Evolutionary conservation across 371 early-diverging fungal genomes (phyloP).

Genomic region (Entomophthora muscae): DNA sequence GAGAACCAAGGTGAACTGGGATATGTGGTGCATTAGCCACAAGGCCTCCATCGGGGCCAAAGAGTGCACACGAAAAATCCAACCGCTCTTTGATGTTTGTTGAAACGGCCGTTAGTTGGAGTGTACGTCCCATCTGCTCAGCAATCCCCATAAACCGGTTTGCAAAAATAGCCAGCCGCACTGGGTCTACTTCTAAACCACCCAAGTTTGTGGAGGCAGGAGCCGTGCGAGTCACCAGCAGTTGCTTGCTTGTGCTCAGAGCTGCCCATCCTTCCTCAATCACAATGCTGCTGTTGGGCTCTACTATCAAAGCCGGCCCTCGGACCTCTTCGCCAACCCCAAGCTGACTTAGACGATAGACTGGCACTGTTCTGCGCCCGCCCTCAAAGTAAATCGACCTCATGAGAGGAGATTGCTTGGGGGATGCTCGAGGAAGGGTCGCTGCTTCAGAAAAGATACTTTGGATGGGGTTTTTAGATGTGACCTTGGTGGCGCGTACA

Average conservation of each 20-base stretch:
- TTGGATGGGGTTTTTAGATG: not conserved
- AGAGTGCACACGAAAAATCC: conserved; percentile 94
- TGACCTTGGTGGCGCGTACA: conserved; percentile 45
- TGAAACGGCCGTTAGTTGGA: conserved; percentile 85
- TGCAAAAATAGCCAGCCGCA: conserved; percentile 77
- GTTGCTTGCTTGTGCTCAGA: conserved; percentile 51
- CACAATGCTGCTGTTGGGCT: conserved; percentile 69
- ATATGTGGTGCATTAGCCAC: conserved; percentile 90
- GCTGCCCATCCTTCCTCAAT: conserved; percentile 69
- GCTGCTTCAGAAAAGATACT: conserved; percentile 10
- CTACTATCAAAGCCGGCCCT: conserved; percentile 86
- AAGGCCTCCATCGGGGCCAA: conserved; percentile 79
- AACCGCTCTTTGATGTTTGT: conserved; percentile 94
- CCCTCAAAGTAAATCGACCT: conserved; percentile 66
- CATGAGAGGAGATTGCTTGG: conserved; percentile 9
- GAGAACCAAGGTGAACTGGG: conserved; percentile 85
- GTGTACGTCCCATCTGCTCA: conserved; percentile 90
- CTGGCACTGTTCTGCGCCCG: conserved; percentile 49
- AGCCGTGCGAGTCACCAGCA: conserved; percentile 40
- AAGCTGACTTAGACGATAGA: conserved; percentile 45
- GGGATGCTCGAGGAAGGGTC: not conserved
- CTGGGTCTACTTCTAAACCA: conserved; percentile 65
- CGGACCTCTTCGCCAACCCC: conserved; percentile 34
- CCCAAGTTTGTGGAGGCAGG: conserved; percentile 70
- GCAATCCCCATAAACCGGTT: conserved; percentile 97